Conservation (phyloP, 108 stramenopile species). For the Tribonema minus region DNA sequence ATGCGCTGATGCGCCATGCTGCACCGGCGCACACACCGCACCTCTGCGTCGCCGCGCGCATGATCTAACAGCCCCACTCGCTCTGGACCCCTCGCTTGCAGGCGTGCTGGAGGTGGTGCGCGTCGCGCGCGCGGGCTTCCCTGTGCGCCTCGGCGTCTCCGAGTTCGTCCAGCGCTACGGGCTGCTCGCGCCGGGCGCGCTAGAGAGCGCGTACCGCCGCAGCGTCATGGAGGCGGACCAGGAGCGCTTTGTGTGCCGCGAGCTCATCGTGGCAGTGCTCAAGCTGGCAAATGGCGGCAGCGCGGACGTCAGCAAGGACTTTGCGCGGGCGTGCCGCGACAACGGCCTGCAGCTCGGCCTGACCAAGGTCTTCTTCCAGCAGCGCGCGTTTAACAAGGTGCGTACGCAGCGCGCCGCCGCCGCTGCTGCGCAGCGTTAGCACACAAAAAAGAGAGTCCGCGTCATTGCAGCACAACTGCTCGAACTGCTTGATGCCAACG, state of each 20-base stretch:
- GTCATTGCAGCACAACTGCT: too few relatives aligned
- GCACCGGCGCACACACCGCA: too few relatives aligned
- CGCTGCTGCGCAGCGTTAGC: not conserved
- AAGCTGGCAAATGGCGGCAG: not conserved
- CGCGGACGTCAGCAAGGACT: not conserved
- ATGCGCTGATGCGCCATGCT: too few relatives aligned
- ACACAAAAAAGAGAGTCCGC: not conserved
- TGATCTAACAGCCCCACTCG: conserved; percentile 93
- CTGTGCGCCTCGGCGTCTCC: conserved; percentile 77
- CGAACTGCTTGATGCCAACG: too few relatives aligned
- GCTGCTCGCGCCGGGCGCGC: conserved; percentile 28
- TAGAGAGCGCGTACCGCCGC: conserved; percentile 28
- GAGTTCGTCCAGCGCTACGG: conserved; percentile 63
- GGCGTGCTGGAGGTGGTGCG: conserved; percentile 97
- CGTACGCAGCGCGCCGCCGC: not conserved
- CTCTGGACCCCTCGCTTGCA: conserved; percentile 92
- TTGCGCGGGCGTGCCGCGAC: conserved; percentile 11
- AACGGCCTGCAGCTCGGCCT: conserved; percentile 25
- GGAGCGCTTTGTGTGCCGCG: conserved; percentile 31
- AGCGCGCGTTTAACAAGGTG: not conserved
- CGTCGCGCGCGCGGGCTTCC: conserved; percentile 96
- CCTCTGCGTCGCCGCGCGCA: too few relatives aligned
- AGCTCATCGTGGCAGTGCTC: conserved; percentile 18
- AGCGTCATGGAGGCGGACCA: conserved; percentile 31
- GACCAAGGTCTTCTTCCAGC: not conserved